Percentiles rank a stretch among this genome's conserved stretches.
Evolutionary conservation across 2,329 filamentous ascomycete genomes (phyloP).

Genomic region (Cladorrhinum sp.): DNA sequence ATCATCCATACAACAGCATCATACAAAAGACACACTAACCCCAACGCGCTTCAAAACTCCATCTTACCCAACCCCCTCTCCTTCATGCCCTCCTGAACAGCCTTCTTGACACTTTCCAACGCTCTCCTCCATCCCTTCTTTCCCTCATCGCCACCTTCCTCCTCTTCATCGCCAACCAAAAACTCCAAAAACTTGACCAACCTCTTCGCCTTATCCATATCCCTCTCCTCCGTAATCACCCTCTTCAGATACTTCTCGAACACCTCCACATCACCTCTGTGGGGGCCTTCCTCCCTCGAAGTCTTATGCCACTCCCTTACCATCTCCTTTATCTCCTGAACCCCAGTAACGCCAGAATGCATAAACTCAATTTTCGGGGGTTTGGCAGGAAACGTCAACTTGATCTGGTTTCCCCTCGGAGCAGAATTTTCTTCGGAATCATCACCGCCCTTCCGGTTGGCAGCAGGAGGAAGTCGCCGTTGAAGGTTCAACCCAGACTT

Average conservation of each 20-base stretch:
- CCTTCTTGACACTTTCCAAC: slow-evolving; percentile 42
- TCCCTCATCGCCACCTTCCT: slow-evolving; percentile 30
- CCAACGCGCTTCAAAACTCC: slow-evolving; percentile 49
- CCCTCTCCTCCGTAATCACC: slow-evolving; percentile 72
- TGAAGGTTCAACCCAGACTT: slow-evolving; percentile 47
- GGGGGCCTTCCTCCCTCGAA: slow-evolving; percentile 72
- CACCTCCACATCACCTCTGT: slow-evolving; percentile 71
- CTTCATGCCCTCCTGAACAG: slow-evolving; percentile 54
- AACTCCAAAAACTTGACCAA: slow-evolving; percentile 71
- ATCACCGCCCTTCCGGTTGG: not conserved
- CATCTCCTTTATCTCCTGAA: slow-evolving; percentile 67
- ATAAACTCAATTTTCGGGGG: slow-evolving; percentile 49
- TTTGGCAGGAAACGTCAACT: slow-evolving; percentile 44
- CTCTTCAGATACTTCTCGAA: slow-evolving; percentile 68
- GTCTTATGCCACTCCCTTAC: slow-evolving; percentile 72
- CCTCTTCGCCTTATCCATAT: slow-evolving; percentile 86
- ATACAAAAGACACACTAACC: too few relatives aligned
- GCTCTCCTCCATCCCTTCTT: slow-evolving; percentile 47
- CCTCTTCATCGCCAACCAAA: slow-evolving; percentile 48
- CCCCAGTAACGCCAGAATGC: slow-evolving; percentile 39
- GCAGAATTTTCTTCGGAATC: slow-evolving; percentile 13
- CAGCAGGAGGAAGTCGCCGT: slow-evolving; percentile 15
- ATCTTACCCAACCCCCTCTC: slow-evolving; percentile 56
- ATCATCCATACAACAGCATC: too few relatives aligned
- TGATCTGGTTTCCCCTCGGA: slow-evolving; percentile 33